Evolutionary conservation across 2,329 filamentous ascomycete genomes (phyloP).

Genomic region (Neocatenulostroma microsporum): DNA sequence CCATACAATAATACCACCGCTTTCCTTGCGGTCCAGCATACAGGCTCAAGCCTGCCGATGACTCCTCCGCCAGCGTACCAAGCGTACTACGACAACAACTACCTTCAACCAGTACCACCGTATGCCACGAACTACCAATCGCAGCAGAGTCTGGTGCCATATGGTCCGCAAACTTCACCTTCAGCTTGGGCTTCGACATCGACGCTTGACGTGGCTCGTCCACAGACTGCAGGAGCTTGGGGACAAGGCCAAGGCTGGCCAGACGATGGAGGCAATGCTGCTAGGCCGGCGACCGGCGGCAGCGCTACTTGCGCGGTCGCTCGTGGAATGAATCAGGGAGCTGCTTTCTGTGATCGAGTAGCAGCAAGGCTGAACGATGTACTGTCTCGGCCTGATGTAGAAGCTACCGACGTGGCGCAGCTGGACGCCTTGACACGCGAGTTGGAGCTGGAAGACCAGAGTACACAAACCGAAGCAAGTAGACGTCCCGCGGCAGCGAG

Average conservation of each 20-base stretch:
- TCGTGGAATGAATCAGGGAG: conserved; percentile 29
- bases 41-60: background rate
- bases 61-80: conserved; percentile 1
- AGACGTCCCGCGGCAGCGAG: background rate
- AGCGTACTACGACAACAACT: background rate
- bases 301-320: conserved; percentile 2
- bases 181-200: conserved; percentile 4
- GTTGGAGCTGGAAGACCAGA: conserved; percentile 2
- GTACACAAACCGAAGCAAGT: background rate
- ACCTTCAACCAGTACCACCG: background rate
- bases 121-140: background rate
- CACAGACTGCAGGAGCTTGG: background rate
- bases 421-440: conserved; percentile 35
- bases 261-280: background rate
- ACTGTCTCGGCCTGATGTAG: conserved; percentile 65
- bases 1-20: too few relatives aligned
- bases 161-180: background rate
- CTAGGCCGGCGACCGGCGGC: conserved; percentile 1
- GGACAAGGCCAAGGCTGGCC: background rate
- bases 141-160: background rate
- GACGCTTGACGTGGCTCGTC: background rate
- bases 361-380: conserved; percentile 56
- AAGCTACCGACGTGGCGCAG: conserved; percentile 47
- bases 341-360: conserved; percentile 50
- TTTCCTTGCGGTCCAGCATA: too few relatives aligned